Percentiles rank a stretch among this genome's conserved stretches.
These are phyloP conservation scores for Claviceps sorghi DNA, from an alignment of 2,329 filamentous ascomycete species.

Conservation along the genomic window DNA sequence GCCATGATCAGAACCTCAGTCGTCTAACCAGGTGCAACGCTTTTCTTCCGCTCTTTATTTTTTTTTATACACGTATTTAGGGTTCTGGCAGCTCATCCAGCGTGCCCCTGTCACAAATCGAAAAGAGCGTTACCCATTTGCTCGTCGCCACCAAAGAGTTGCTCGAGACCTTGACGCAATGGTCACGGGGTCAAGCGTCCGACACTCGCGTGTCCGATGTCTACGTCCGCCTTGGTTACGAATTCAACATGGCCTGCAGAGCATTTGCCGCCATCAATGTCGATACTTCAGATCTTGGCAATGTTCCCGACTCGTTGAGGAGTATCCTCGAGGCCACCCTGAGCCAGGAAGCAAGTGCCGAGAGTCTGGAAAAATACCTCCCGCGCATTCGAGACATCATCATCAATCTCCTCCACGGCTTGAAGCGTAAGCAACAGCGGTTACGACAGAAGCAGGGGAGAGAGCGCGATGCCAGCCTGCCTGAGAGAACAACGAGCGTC, in stretches of 20 bases:
- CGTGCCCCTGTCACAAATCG: slow-evolving; percentile 81
- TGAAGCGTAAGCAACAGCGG: slow-evolving; percentile 94
- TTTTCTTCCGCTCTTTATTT: neutral
- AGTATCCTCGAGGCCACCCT: slow-evolving; percentile 89
- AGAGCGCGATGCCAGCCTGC: slow-evolving; percentile 34
- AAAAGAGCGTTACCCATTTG: slow-evolving; percentile 96
- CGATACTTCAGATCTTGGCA: slow-evolving; percentile 84
- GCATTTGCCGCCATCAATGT: slow-evolving; percentile 96
- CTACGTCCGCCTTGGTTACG: slow-evolving; percentile 91
- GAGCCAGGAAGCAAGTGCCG: slow-evolving; percentile 87
- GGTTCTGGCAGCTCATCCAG: slow-evolving; percentile 42
- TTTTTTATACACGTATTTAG: slow-evolving; percentile 12
- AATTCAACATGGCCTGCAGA: slow-evolving; percentile 97
- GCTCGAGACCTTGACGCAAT: slow-evolving; percentile 91
- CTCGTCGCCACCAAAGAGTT: slow-evolving; percentile 96
- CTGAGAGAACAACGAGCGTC: slow-evolving; percentile 41
- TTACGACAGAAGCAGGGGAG: slow-evolving; percentile 49
- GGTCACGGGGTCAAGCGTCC: slow-evolving; percentile 83
- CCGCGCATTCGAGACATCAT: slow-evolving; percentile 96
- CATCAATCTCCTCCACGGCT: slow-evolving; percentile 85
- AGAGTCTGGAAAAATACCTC: slow-evolving; percentile 85
- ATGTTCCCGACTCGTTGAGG: slow-evolving; percentile 81
- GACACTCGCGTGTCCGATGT: slow-evolving; percentile 96
- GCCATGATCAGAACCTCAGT: neutral
- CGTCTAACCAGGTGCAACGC: neutral